These are phyloP conservation scores for Fomitiporia mediterranea DNA, from an alignment of 1,284 basidiomycete species.

Conservation along the genomic window DNA sequence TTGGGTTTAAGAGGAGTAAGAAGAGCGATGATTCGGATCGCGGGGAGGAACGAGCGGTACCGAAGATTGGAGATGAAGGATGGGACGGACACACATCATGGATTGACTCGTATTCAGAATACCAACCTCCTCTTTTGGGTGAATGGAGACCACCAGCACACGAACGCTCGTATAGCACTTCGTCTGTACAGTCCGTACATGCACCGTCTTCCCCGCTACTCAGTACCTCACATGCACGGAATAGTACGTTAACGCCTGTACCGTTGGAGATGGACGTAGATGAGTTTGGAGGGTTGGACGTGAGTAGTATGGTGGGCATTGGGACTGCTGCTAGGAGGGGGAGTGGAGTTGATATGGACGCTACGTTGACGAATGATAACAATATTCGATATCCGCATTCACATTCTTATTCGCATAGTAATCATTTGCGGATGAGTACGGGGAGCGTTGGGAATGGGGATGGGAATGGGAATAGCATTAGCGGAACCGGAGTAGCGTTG, in stretches of 20 bases:
- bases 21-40: slow-evolving; percentile 1
- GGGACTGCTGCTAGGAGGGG: slow-evolving; percentile 34
- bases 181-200: slow-evolving; percentile 1
- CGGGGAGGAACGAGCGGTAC: slow-evolving; percentile 14
- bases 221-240: slow-evolving; percentile 25
- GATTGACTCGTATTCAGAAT: slow-evolving; percentile 18
- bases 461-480: too few species aligned
- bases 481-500: too few species aligned
- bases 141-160: slow-evolving; percentile 20
- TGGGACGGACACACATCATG: slow-evolving; percentile 16
- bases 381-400: background rate
- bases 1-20: slow-evolving; percentile 12
- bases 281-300: slow-evolving; percentile 11
- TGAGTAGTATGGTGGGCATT: slow-evolving; percentile 40
- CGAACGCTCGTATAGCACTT: slow-evolving; percentile 16
- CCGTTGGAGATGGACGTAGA: slow-evolving; percentile 26
- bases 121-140: slow-evolving; percentile 17
- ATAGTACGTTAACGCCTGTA: slow-evolving; percentile 32
- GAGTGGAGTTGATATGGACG: slow-evolving; percentile 24
- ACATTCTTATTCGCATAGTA: background rate
- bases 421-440: background rate
- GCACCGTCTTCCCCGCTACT: slow-evolving; percentile 30
- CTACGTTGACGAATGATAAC: background rate
- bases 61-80: slow-evolving; percentile 7
- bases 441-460: slow-evolving; percentile 2